Conservation (phyloP, 805 yeast species). For the Wickerhamomyces silvicola region DNA sequence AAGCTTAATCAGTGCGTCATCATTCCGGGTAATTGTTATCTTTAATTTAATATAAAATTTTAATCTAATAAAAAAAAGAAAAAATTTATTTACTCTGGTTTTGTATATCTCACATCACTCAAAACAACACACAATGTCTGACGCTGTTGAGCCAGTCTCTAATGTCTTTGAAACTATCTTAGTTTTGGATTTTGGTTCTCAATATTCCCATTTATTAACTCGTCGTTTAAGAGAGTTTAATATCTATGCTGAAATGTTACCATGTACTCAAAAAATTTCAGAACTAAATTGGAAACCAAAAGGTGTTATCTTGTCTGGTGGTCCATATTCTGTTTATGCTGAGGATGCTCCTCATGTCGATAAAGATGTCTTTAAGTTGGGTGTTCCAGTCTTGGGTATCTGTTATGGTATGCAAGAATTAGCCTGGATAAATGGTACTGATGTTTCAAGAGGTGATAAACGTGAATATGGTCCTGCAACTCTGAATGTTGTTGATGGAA, state of each 20-base stretch:
- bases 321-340: constrained; percentile 96
- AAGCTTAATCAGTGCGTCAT: neutral
- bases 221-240: constrained; percentile 97
- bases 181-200: constrained; percentile 97
- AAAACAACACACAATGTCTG: constrained; percentile 20
- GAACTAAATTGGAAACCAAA: constrained; percentile 92
- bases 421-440: constrained; percentile 94
- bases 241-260: constrained; percentile 98
- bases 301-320: constrained; percentile 94
- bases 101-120: neutral
- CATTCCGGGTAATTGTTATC: neutral
- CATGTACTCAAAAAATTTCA: constrained; percentile 95
- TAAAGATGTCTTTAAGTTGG: constrained; percentile 81
- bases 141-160: constrained; percentile 52
- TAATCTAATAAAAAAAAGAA: neutral
- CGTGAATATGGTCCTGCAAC: constrained; percentile 98
- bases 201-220: constrained; percentile 93
- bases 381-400: constrained; percentile 93
- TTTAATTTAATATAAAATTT: no score
- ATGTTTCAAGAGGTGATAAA: constrained; percentile 91
- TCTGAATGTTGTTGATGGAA: constrained; percentile 61
- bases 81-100: neutral
- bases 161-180: constrained; percentile 92
- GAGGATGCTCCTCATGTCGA: constrained; percentile 97
- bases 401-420: constrained; percentile 99